Percentiles rank a stretch among this genome's conserved stretches.
These are phyloP conservation scores for Talaromyces albobiverticillius DNA, from an alignment of 2,329 filamentous ascomycete genomes.

Conservation along the genomic window DNA sequence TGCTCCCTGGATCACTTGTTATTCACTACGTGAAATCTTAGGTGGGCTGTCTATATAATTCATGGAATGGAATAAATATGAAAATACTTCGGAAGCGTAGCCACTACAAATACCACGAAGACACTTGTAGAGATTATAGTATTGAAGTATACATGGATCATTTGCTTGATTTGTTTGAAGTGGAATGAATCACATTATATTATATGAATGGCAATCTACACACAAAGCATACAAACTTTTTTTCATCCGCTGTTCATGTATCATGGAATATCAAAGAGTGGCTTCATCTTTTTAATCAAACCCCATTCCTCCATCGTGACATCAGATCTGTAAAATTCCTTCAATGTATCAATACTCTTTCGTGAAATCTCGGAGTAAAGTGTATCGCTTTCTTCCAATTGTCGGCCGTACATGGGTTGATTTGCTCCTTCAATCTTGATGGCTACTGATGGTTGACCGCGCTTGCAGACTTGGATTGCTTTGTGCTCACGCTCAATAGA, in stretches of 20 bases:
- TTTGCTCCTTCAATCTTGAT: slow-evolving; percentile 94
- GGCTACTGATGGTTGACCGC: slow-evolving; percentile 93
- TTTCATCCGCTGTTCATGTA: slow-evolving; percentile 5
- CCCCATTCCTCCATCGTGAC: slow-evolving; percentile 92
- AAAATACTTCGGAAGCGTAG: too few relatives aligned
- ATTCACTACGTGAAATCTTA: too few relatives aligned
- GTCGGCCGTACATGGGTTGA: slow-evolving; percentile 91
- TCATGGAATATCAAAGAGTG: slow-evolving; percentile 82
- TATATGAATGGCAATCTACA: slow-evolving; percentile 6
- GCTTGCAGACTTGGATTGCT: slow-evolving; percentile 86
- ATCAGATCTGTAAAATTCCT: slow-evolving; percentile 89
- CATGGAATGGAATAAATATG: background rate
- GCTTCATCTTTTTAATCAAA: slow-evolving; percentile 92
- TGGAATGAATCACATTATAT: background rate
- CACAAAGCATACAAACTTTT: slow-evolving; percentile 4
- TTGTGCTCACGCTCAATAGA: slow-evolving; percentile 98
- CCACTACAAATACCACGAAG: too few relatives aligned
- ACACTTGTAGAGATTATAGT: too few relatives aligned
- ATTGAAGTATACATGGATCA: too few relatives aligned
- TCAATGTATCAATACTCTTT: slow-evolving; percentile 86
- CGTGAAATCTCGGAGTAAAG: slow-evolving; percentile 87
- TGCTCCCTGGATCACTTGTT: background rate
- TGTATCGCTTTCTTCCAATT: slow-evolving; percentile 85
- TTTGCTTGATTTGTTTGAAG: background rate
- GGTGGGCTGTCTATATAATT: background rate